Evolutionary conservation across 2,329 filamentous ascomycete species (phyloP), one percentile per base, ranked within the genome.

Genomic region (Colletotrichum australisinense): DNA sequence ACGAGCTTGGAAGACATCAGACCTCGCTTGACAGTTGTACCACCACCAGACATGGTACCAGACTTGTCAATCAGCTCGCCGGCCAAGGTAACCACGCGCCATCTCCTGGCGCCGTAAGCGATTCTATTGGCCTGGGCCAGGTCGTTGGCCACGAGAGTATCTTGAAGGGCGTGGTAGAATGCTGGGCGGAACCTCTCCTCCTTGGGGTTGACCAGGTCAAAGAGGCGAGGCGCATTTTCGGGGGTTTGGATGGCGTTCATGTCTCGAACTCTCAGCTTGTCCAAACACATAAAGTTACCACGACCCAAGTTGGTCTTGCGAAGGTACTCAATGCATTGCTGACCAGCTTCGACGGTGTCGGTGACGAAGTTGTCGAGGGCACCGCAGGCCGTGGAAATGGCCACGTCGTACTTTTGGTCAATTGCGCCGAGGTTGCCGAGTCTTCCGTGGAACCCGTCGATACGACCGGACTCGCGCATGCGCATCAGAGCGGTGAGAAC

Each of bases 11-110:
- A 97, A 0, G 96, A 98, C 97, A 99, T 99, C 70, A 95, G 91
- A 0, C 97, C 97, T 80, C 93, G 95, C 78, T 96, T 95, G 69
- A 97, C 94, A 19, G 94, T 94, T 58, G 91, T 96, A 69, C 97
- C 97, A 87, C 97, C 97, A 86, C 97, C 97, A 72, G 94, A 98
- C 97, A 99, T 98, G 46, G 97, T 98, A 87, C 97, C 97, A 1
- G 96, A 98, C 81, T 97, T 97, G 85, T 99, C 97, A 77, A 99
- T 98, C 65, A 99, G 89, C 82, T 98, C 95, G 62, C 97, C 97
- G 74, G 95, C 95, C 2, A 99, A 89, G 0, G 97, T 99, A 53
- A 99, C 97, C 3, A 99, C 97, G 76, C 97, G 92, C 97, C 97
- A 99, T 82, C 97, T 88, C 85, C 92, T 94, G 58, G 94, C 94